Evolutionary conservation across 2,329 filamentous ascomycete genomes (phyloP).

Genomic region (Cladosporium sp.): DNA sequence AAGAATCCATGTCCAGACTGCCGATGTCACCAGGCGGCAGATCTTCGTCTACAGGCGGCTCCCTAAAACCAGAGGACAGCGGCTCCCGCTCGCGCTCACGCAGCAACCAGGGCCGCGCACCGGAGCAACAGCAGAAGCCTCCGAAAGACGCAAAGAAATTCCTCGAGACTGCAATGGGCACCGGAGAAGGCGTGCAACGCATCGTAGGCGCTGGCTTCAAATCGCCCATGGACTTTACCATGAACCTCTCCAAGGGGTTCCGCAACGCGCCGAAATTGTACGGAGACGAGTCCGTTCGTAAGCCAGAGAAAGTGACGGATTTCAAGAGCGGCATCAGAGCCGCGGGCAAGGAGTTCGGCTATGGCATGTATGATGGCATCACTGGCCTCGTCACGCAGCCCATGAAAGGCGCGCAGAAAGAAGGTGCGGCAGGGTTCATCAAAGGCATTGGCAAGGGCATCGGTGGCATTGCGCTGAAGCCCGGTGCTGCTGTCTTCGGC

Average conservation of each 20-base stretch:
- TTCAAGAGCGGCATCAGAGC: constrained; percentile 71
- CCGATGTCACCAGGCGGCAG: constrained; percentile 11
- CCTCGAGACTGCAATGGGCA: constrained; percentile 28
- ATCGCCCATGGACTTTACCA: constrained; percentile 79
- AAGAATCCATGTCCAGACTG: constrained; percentile 27
- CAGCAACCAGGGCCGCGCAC: not conserved
- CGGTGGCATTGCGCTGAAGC: constrained; percentile 71
- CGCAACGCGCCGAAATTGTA: constrained; percentile 84
- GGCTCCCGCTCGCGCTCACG: not conserved
- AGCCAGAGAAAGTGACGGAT: constrained; percentile 74
- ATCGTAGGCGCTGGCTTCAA: constrained; percentile 50
- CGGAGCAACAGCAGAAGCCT: not conserved
- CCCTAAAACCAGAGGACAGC: constrained; percentile 10
- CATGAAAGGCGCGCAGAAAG: constrained; percentile 58
- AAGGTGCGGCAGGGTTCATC: constrained; percentile 60
- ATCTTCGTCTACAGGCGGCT: too few species aligned
- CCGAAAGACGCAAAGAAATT: constrained; percentile 14
- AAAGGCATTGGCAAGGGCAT: constrained; percentile 78
- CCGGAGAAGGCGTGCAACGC: constrained; percentile 34
- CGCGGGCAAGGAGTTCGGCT: constrained; percentile 64
- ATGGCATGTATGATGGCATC: constrained; percentile 71
- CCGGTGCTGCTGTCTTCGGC: constrained; percentile 57
- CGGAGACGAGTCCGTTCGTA: constrained; percentile 75
- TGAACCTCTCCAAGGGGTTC: constrained; percentile 79
- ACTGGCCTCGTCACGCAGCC: constrained; percentile 73